A percentile compares a stretch with the other conserved stretches of the same genome.
Conservation (phyloP, 495 filamentous ascomycete genomes). For the Neurospora hispaniola region DNA sequence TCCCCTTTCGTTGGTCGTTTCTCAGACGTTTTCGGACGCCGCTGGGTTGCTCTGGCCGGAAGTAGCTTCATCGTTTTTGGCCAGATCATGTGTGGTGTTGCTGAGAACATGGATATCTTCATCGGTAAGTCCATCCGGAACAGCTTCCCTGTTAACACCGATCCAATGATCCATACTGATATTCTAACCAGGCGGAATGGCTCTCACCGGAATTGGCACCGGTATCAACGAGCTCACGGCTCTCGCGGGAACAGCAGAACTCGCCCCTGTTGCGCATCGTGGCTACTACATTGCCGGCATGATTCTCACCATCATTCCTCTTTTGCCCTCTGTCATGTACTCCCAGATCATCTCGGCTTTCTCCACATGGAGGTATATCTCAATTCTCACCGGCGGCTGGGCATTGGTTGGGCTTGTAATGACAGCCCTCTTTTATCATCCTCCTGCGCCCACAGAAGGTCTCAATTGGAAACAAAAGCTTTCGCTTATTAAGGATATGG, state of each 20-base stretch:
- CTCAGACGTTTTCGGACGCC: slow-evolving; percentile 59
- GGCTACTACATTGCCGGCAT: slow-evolving; percentile 58
- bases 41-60: slow-evolving; percentile 55
- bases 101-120: slow-evolving; percentile 55
- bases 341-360: slow-evolving; percentile 55
- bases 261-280: slow-evolving; percentile 56
- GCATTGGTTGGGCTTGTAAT: slow-evolving; percentile 49
- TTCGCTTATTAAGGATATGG: slow-evolving; percentile 47
- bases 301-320: slow-evolving; percentile 58
- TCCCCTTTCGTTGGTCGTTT: slow-evolving; percentile 64
- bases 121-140: slow-evolving; percentile 40
- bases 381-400: slow-evolving; percentile 51
- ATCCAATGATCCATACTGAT: not conserved
- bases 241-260: slow-evolving; percentile 47
- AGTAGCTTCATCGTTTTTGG: slow-evolving; percentile 49
- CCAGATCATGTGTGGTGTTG: slow-evolving; percentile 56
- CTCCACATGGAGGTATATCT: slow-evolving; percentile 53
- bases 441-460: slow-evolving; percentile 49
- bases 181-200: slow-evolving; percentile 17
- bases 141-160: no score
- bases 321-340: slow-evolving; percentile 58
- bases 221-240: slow-evolving; percentile 23
- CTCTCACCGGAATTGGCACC: not conserved
- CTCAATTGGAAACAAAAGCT: slow-evolving; percentile 34
- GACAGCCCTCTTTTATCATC: slow-evolving; percentile 55